phyloP scores from a whole-genome alignment of 495 filamentous ascomycete species.

The Chaetomidium leptoderma region DNA sequence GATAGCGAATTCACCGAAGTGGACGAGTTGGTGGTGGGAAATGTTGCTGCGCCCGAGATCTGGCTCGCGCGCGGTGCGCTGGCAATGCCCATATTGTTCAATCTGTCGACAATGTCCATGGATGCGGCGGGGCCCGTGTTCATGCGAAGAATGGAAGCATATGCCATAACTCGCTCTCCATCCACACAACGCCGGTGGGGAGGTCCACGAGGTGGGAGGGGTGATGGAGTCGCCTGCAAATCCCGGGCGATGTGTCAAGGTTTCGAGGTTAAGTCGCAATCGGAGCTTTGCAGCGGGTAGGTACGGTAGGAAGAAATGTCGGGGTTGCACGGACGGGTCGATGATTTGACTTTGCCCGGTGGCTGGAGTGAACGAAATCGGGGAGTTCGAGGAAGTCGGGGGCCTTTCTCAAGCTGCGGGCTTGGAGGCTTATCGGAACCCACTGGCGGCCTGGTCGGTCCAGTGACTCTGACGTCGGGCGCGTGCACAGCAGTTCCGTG shows the following conservation, averaged over 20 bases:
- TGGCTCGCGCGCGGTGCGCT: conserved; percentile 50
- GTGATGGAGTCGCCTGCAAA: conserved; percentile 9
- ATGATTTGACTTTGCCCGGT: background rate
- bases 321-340: background rate
- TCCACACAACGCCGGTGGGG: conserved; percentile 30
- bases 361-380: background rate
- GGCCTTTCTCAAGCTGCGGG: background rate
- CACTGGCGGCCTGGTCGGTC: background rate
- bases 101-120: conserved; percentile 36
- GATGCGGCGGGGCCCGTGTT: conserved; percentile 47
- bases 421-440: background rate
- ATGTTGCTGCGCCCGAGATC: conserved; percentile 50
- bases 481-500: background rate
- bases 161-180: conserved; percentile 45
- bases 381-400: background rate
- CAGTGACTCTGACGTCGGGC: background rate
- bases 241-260: too few relatives aligned
- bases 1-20: conserved; percentile 48
- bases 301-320: too few relatives aligned
- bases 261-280: too few relatives aligned
- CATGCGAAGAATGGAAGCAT: conserved; percentile 49
- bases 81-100: conserved; percentile 38
- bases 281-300: too few relatives aligned
- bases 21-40: conserved; percentile 43
- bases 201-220: conserved; percentile 19